These are phyloP conservation scores for Conoideocrella luteorostrata DNA, from an alignment of 2,329 filamentous ascomycete species.

Conservation along the genomic window DNA sequence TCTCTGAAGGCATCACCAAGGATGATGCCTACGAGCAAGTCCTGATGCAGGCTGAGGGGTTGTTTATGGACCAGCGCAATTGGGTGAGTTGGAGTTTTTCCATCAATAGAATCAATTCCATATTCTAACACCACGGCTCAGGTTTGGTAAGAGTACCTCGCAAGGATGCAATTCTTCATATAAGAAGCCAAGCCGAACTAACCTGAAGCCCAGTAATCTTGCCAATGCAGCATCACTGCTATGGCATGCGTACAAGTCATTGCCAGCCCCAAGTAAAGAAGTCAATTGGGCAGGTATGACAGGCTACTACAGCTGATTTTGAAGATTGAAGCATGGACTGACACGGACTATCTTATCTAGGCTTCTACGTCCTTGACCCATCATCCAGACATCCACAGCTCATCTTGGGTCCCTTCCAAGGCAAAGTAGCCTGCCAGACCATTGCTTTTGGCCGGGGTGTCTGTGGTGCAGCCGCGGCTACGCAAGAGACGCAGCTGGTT, in stretches of 20 bases:
- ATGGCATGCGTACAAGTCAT: conserved; percentile 73
- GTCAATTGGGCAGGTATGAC: conserved; percentile 71
- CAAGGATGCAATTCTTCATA: too few relatives aligned
- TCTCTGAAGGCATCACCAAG: conserved; percentile 60
- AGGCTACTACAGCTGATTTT: too few relatives aligned
- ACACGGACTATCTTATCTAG: conserved; percentile 36
- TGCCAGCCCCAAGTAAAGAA: conserved; percentile 55
- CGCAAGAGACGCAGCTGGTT: conserved; percentile 56
- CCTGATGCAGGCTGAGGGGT: conserved; percentile 59
- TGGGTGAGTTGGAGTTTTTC: conserved; percentile 53
- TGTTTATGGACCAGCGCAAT: conserved; percentile 69
- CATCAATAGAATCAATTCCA: not conserved
- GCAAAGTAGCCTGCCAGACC: conserved; percentile 72
- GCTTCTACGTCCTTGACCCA: conserved; percentile 66
- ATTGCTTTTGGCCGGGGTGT: conserved; percentile 70
- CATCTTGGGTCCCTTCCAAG: conserved; percentile 74
- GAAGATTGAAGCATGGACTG: not conserved
- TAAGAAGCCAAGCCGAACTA: too few relatives aligned
- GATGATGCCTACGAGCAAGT: conserved; percentile 69
- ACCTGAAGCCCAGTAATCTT: conserved; percentile 64
- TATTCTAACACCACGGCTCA: conserved; percentile 1
- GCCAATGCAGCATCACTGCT: conserved; percentile 69
- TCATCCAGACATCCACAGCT: conserved; percentile 42
- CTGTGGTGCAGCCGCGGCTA: conserved; percentile 63
- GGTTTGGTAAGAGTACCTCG: conserved; percentile 21